phyloP scores from a whole-genome alignment of 345 rosid species.

The Populus nigra region DNA sequence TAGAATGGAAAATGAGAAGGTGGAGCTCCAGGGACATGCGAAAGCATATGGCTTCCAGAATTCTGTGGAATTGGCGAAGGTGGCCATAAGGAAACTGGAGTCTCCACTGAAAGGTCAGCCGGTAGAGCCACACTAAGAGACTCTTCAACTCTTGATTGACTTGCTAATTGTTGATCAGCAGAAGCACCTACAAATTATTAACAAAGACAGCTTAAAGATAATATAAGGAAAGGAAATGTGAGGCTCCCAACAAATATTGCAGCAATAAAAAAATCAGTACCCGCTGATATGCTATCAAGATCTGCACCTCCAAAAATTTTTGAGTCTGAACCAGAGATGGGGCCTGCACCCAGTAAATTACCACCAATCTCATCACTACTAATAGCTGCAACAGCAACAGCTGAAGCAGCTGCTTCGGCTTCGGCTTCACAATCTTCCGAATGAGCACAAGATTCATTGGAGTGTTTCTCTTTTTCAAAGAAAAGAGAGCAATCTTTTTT shows the following conservation, averaged over 20 bases:
- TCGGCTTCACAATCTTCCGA: constrained; percentile 76
- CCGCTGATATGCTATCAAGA: constrained; percentile 42
- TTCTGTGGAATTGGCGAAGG: constrained; percentile 69
- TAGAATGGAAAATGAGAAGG: constrained; percentile 81
- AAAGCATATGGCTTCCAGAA: constrained; percentile 69
- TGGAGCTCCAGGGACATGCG: constrained; percentile 79
- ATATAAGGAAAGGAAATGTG: neutral
- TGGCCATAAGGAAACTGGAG: constrained; percentile 85
- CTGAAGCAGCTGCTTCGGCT: constrained; percentile 92
- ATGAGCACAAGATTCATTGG: constrained; percentile 47
- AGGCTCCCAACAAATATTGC: constrained; percentile 4
- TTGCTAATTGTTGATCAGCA: constrained; percentile 46
- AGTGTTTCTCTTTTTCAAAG: constrained; percentile 65
- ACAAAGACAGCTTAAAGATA: neutral
- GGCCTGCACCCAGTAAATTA: constrained; percentile 40
- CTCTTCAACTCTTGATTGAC: constrained; percentile 75
- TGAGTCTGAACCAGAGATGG: constrained; percentile 56
- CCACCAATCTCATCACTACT: constrained; percentile 72
- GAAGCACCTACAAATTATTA: constrained; percentile 43
- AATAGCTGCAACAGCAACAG: constrained; percentile 90
- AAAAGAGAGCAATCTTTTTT: constrained; percentile 57
- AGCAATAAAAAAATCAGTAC: constrained; percentile 20
- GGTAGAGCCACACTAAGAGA: constrained; percentile 86
- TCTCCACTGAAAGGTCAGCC: constrained; percentile 94
- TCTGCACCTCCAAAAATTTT: constrained; percentile 56